Conservation (phyloP, 2,329 filamentous ascomycete species). For the Albifimbria verrucaria region DNA sequence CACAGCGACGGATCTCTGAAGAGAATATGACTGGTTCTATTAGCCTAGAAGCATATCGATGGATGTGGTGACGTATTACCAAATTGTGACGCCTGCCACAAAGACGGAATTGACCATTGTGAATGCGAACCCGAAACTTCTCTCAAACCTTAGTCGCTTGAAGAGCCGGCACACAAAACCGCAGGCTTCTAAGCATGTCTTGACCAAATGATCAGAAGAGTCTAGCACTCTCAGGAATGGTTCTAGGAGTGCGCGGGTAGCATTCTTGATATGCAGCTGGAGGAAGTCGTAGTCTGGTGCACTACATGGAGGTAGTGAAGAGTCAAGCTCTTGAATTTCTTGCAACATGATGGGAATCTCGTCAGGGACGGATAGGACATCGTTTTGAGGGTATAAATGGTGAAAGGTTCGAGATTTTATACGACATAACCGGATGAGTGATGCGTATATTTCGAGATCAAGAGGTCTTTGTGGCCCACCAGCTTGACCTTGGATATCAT, state of each 20-base stretch:
- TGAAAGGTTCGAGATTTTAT: background rate
- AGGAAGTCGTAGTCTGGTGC: background rate
- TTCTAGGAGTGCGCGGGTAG: background rate
- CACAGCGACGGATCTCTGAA: conserved; percentile 6
- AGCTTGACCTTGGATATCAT: background rate
- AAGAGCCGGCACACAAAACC: conserved; percentile 6
- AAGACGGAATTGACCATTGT: conserved; percentile 9
- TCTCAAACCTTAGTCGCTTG: conserved; percentile 4
- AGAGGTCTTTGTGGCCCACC: background rate
- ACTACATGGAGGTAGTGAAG: background rate
- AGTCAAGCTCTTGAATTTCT: background rate
- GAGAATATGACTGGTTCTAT: conserved; percentile 6
- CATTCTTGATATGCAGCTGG: background rate
- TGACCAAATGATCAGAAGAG: background rate
- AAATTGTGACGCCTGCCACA: conserved; percentile 3
- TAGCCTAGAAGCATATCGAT: too few relatives aligned
- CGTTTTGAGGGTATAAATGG: background rate
- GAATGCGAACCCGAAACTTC: conserved; percentile 5
- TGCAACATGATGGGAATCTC: background rate
- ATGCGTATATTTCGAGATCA: background rate
- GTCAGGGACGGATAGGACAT: background rate
- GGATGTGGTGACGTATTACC: too few relatives aligned
- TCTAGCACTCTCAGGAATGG: background rate
- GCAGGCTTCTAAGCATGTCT: conserved; percentile 4
- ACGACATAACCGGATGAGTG: background rate